These are phyloP conservation scores for Tulasnella sp. DNA, from an alignment of 768 basidiomycete genomes.

Conservation along the genomic window DNA sequence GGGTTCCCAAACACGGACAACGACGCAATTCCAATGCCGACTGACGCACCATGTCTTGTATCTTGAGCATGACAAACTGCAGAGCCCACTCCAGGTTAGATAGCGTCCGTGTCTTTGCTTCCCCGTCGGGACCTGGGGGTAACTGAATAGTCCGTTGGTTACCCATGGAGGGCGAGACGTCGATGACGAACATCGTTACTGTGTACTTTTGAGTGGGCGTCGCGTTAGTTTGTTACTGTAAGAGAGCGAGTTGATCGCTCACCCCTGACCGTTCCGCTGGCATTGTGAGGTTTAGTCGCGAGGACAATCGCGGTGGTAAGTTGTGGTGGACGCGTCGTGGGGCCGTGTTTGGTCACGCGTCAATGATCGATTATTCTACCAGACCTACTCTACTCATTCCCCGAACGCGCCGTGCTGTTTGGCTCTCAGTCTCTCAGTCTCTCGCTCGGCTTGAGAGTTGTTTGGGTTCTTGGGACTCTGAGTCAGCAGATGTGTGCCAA, in stretches of 20 bases:
- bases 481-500: too few relatives aligned
- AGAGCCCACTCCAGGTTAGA: constrained; percentile 71
- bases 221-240: not conserved
- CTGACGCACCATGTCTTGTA: constrained; percentile 69
- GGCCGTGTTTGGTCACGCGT: too few relatives aligned
- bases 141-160: constrained; percentile 44
- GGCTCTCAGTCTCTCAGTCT: too few relatives aligned
- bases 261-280: not conserved
- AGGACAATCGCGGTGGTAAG: constrained; percentile 1
- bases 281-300: not conserved
- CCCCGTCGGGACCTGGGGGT: constrained; percentile 40
- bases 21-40: not conserved
- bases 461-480: too few relatives aligned
- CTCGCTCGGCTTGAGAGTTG: too few relatives aligned
- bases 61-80: constrained; percentile 79
- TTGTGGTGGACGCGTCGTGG: not conserved
- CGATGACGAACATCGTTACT: constrained; percentile 80
- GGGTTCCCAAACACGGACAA: not conserved
- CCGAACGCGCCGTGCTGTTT: too few relatives aligned
- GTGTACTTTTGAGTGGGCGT: constrained; percentile 47
- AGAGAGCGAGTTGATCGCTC: not conserved
- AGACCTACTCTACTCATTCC: too few relatives aligned
- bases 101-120: constrained; percentile 42
- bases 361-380: too few relatives aligned
- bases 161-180: constrained; percentile 80